Evolutionary conservation across 1,284 basidiomycete genomes (phyloP).

Genomic region (Vanrija sp.): DNA sequence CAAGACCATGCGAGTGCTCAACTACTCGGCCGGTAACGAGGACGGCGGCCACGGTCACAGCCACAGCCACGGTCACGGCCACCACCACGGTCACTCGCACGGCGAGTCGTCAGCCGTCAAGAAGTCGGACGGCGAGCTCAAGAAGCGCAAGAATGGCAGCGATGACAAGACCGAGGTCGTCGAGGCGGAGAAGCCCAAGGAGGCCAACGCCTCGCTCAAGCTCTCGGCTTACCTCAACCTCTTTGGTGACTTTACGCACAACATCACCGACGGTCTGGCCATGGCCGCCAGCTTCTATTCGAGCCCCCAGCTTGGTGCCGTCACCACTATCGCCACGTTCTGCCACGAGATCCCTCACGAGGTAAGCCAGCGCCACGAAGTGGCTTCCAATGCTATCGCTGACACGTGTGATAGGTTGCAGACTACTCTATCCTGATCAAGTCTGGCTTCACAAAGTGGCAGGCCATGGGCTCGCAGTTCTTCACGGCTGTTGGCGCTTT

Average conservation of each 20-base stretch:
- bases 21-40: constrained; percentile 49
- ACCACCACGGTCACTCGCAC: constrained; percentile 59
- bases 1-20: constrained; percentile 75
- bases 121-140: constrained; percentile 21
- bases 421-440: constrained; percentile 85
- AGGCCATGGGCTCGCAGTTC: constrained; percentile 88
- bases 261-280: constrained; percentile 71
- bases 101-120: constrained; percentile 26
- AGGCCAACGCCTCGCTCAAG: constrained; percentile 56
- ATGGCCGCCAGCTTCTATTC: constrained; percentile 90
- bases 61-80: constrained; percentile 57
- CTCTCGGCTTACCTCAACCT: constrained; percentile 83
- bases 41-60: constrained; percentile 41
- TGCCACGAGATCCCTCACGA: constrained; percentile 88
- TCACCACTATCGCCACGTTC: constrained; percentile 84
- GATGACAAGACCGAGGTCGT: constrained; percentile 16
- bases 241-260: constrained; percentile 73
- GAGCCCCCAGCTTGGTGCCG: constrained; percentile 79
- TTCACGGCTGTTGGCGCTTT: constrained; percentile 83
- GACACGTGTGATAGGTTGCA: constrained; percentile 56
- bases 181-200: constrained; percentile 14
- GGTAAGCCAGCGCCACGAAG: constrained; percentile 15
- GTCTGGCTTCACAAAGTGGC: constrained; percentile 78
- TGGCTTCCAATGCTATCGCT: too few species aligned
- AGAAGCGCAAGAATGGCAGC: constrained; percentile 33